These are phyloP conservation scores for Arxiozyma slooffiae DNA, from an alignment of 1,139 yeast species.

Conservation along the genomic window DNA sequence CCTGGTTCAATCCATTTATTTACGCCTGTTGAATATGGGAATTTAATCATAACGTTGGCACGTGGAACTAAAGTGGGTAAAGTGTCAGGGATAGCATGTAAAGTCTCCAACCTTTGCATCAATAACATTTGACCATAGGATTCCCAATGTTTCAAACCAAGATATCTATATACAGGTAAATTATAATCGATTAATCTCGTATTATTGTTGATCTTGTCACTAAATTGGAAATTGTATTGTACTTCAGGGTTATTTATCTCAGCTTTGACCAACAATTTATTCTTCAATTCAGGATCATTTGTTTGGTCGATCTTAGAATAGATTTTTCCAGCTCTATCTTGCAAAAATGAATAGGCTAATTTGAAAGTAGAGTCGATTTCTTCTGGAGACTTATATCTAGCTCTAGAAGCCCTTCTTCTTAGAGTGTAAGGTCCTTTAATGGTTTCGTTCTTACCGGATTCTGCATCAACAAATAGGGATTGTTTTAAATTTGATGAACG, in stretches of 20 bases:
- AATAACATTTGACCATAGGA: conserved; percentile 37
- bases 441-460: conserved; percentile 11
- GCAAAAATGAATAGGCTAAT: conserved; percentile 52
- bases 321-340: conserved; percentile 34
- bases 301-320: conserved; percentile 17
- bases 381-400: conserved; percentile 55
- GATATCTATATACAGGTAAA: conserved; percentile 69
- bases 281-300: conserved; percentile 26
- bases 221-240: conserved; percentile 48
- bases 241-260: conserved; percentile 78
- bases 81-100: conserved; percentile 86
- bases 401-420: conserved; percentile 36
- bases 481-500: conserved; percentile 12
- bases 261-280: conserved; percentile 39
- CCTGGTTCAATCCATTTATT: conserved; percentile 77
- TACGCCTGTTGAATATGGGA: conserved; percentile 55
- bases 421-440: conserved; percentile 37
- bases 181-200: conserved; percentile 49
- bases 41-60: conserved; percentile 66
- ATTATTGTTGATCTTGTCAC: conserved; percentile 31
- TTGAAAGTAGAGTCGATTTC: conserved; percentile 67
- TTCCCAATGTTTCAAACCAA: conserved; percentile 65
- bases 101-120: conserved; percentile 73
- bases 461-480: conserved; percentile 11
- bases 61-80: conserved; percentile 80